phyloP scores from a whole-genome alignment of 495 filamentous ascomycete genomes.

The Aspergillus affinis region DNA sequence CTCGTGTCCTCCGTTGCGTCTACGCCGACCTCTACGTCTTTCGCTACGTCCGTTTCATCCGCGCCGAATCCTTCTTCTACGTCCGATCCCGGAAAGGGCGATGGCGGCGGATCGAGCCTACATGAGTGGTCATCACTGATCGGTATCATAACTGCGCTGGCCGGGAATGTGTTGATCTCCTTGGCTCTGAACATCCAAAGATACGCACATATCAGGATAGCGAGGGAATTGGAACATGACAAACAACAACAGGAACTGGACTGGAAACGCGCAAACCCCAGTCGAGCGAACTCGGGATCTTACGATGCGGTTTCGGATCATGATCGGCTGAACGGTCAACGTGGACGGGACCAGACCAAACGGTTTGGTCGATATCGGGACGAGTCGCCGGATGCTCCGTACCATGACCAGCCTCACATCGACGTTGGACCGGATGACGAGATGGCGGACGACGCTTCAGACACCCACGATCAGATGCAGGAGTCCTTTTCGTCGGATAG shows the following conservation, averaged over 20 bases:
- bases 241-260: conserved; percentile 37
- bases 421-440: conserved; percentile 7
- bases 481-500: conserved; percentile 42
- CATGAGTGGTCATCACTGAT: conserved; percentile 89
- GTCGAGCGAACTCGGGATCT: conserved; percentile 15
- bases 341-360: conserved; percentile 2
- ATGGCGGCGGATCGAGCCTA: conserved; percentile 46
- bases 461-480: conserved; percentile 22
- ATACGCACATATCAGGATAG: conserved; percentile 85
- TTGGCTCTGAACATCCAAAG: conserved; percentile 95
- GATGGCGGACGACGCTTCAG: conserved; percentile 15
- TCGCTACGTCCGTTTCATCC: conserved; percentile 15
- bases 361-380: conserved; percentile 32
- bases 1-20: conserved; percentile 28
- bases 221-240: conserved; percentile 57
- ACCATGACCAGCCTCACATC: conserved; percentile 10
- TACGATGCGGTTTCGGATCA: conserved; percentile 43
- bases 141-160: conserved; percentile 88
- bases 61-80: conserved; percentile 18
- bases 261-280: conserved; percentile 27
- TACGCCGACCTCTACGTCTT: conserved; percentile 20
- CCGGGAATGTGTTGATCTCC: conserved; percentile 89
- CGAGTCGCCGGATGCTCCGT: conserved; percentile 16
- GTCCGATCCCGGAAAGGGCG: conserved; percentile 18
- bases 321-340: conserved; percentile 23